Evolutionary conservation across 495 filamentous ascomycete species (phyloP).

Genomic region (Xanthoparmelia taractica): DNA sequence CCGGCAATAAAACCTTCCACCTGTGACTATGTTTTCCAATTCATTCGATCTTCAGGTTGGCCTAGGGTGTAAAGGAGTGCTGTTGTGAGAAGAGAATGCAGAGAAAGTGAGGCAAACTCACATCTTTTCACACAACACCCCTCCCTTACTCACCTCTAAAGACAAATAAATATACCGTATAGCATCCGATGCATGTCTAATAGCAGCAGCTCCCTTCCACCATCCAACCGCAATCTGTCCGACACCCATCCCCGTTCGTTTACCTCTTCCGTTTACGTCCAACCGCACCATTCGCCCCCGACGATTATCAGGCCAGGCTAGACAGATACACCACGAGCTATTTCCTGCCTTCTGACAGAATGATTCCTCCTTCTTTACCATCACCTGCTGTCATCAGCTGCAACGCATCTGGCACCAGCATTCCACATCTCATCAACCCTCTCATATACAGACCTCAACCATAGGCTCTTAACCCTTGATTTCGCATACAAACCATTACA

Average conservation of each 20-base stretch:
- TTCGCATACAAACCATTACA: neutral
- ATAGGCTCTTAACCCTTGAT: neutral
- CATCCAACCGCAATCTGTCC: neutral
- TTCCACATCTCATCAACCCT: neutral
- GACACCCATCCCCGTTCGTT: neutral
- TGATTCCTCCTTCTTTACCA: neutral
- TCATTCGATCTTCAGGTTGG: neutral
- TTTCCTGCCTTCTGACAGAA: neutral
- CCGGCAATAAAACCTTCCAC: neutral
- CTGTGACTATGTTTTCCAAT: neutral
- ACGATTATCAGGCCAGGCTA: neutral
- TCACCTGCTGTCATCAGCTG: neutral
- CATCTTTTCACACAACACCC: neutral
- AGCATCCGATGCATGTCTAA: neutral
- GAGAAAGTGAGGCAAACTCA: neutral
- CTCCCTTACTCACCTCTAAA: neutral
- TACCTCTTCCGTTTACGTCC: neutral
- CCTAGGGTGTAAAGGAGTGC: too few species aligned
- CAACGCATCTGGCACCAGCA: neutral
- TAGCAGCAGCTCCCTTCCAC: neutral
- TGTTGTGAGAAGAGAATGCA: neutral
- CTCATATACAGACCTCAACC: neutral
- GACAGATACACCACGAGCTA: neutral
- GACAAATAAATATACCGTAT: neutral
- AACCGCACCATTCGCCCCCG: neutral